Evolutionary conservation across 768 basidiomycete genomes (phyloP).

Genomic region (Tricholoma flavovirens): DNA sequence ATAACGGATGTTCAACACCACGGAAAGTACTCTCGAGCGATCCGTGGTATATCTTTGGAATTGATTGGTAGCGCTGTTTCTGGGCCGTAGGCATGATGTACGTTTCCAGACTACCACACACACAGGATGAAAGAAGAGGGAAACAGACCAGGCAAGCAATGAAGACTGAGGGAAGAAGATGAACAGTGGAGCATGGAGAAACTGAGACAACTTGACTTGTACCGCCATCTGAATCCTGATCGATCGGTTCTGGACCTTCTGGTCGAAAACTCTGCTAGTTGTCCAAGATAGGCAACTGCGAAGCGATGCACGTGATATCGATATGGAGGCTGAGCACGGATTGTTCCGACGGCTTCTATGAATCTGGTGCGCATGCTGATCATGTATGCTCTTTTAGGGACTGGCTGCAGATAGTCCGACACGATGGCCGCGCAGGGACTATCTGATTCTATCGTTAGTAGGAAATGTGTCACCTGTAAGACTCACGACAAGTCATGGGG

Average conservation of each 20-base stretch:
- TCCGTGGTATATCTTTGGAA: conserved; percentile 42
- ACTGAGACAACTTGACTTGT: conserved; percentile 18
- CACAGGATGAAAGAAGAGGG: conserved; percentile 3
- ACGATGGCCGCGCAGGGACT: neutral
- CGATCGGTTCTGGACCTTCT: conserved; percentile 27
- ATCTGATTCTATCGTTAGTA: neutral
- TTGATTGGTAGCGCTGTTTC: conserved; percentile 15
- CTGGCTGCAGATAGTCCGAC: neutral
- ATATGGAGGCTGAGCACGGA: conserved; percentile 1
- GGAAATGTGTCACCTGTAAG: neutral
- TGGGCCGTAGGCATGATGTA: conserved; percentile 25
- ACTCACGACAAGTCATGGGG: neutral
- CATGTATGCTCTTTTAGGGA: neutral
- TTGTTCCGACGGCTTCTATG: neutral
- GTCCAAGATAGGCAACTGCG: conserved; percentile 18
- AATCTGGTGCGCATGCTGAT: neutral
- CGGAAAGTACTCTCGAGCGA: conserved; percentile 58
- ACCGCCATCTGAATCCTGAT: conserved; percentile 25
- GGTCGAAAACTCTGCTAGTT: conserved; percentile 9
- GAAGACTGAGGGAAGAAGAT: conserved; percentile 7
- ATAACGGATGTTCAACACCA: conserved; percentile 57
- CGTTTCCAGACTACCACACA: neutral
- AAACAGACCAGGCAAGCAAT: conserved; percentile 9
- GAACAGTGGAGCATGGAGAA: conserved; percentile 11
- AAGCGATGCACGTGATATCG: conserved; percentile 14